Evolutionary conservation across 2,329 filamentous ascomycete genomes (phyloP).

Genomic region (Celoporthe dispersa): DNA sequence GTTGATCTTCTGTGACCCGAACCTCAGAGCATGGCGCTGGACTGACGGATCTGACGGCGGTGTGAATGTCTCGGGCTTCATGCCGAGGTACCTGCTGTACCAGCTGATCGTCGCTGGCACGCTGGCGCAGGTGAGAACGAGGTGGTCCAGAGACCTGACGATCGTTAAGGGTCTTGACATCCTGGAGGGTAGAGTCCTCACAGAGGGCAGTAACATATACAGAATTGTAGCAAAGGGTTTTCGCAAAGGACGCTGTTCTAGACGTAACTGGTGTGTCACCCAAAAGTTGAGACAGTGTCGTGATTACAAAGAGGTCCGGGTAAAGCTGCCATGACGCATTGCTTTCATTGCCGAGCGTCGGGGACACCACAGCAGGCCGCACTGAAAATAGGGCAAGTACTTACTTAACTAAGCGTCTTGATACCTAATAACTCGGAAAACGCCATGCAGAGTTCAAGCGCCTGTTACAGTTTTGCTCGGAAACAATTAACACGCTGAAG

Average conservation of each 20-base stretch:
- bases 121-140: slow-evolving; percentile 62
- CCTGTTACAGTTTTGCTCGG: no score
- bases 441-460: no score
- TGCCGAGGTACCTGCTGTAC: slow-evolving; percentile 61
- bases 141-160: slow-evolving; percentile 57
- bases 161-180: slow-evolving; percentile 38
- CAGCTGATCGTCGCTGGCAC: slow-evolving; percentile 55
- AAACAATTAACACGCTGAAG: no score
- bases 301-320: neutral
- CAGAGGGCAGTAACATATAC: neutral
- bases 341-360: neutral
- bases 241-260: neutral
- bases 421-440: no score
- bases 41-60: slow-evolving; percentile 43
- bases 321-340: neutral
- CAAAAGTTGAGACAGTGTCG: no score
- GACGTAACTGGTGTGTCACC: no score
- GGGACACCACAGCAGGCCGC: neutral
- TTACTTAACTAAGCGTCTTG: no score
- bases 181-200: neutral
- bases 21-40: slow-evolving; percentile 56
- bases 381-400: neutral
- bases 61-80: slow-evolving; percentile 57
- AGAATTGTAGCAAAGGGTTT: neutral
- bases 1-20: slow-evolving; percentile 65